Conservation (phyloP, 2,329 filamentous ascomycete species). For the Cylindrodendrum hubeiense region DNA sequence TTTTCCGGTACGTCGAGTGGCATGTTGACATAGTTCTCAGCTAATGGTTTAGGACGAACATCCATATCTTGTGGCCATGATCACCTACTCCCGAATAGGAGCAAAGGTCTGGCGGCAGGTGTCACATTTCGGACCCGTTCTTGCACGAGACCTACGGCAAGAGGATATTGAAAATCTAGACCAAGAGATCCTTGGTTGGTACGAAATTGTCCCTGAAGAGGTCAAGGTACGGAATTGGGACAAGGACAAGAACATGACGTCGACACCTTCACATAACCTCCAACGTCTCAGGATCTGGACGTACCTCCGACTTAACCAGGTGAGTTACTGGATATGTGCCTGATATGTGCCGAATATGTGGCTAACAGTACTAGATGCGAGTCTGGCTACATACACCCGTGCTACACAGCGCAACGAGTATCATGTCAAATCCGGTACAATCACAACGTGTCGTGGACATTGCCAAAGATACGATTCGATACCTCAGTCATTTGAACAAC, state of each 20-base stretch:
- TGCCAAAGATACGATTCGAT: conserved; percentile 81
- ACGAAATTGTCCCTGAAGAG: conserved; percentile 76
- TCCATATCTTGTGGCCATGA: conserved; percentile 86
- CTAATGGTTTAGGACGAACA: conserved; percentile 57
- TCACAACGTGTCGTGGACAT: conserved; percentile 82
- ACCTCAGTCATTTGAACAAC: conserved; percentile 77
- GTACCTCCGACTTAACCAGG: conserved; percentile 87
- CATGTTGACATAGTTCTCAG: conserved; percentile 28
- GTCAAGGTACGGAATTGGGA: conserved; percentile 71
- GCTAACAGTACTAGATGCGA: conserved; percentile 67
- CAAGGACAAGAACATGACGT: conserved; percentile 63
- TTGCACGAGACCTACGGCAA: conserved; percentile 74
- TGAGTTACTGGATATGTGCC: conserved; percentile 36
- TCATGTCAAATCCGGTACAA: conserved; percentile 79
- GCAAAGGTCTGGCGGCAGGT: conserved; percentile 90
- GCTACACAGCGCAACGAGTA: conserved; percentile 85
- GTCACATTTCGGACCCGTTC: conserved; percentile 72
- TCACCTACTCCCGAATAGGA: conserved; percentile 83
- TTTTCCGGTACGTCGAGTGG: conserved; percentile 73
- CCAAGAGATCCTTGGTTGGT: conserved; percentile 88
- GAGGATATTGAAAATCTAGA: conserved; percentile 86
- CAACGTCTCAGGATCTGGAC: conserved; percentile 85
- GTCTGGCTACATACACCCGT: conserved; percentile 91
- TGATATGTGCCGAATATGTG: too few relatives aligned
- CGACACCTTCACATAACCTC: conserved; percentile 72